Percentiles rank a stretch among this genome's conserved stretches.
phyloP scores from a whole-genome alignment of 2,329 filamentous ascomycete genomes.

The Ophiosphaerella korrae region DNA sequence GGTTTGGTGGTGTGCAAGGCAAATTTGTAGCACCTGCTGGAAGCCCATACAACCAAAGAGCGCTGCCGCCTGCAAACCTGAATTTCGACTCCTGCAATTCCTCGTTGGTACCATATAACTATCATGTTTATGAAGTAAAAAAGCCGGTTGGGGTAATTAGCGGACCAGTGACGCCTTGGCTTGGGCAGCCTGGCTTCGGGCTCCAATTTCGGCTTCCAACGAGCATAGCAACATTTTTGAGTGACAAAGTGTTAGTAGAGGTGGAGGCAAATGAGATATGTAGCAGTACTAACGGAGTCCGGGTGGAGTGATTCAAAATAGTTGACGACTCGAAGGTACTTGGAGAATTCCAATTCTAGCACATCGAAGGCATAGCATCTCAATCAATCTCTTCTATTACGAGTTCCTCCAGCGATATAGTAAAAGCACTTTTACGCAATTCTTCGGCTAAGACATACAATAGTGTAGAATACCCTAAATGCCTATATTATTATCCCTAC shows the following conservation, averaged over 20 bases:
- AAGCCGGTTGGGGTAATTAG: slow-evolving; percentile 48
- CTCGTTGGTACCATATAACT: slow-evolving; percentile 52
- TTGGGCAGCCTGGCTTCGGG: slow-evolving; percentile 57
- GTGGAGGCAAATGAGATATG: too few relatives aligned
- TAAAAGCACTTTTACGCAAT: too few relatives aligned
- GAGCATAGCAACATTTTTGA: background rate
- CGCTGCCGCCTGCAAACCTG: slow-evolving; percentile 55
- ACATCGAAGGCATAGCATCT: too few relatives aligned
- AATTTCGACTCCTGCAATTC: slow-evolving; percentile 39
- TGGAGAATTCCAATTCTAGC: too few relatives aligned
- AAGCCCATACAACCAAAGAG: slow-evolving; percentile 55
- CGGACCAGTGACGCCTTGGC: slow-evolving; percentile 58
- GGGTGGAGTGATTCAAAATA: too few relatives aligned
- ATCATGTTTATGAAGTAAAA: slow-evolving; percentile 55
- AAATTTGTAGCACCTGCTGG: slow-evolving; percentile 51
- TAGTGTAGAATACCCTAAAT: too few relatives aligned
- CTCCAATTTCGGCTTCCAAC: slow-evolving; percentile 35
- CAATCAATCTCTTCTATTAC: too few relatives aligned
- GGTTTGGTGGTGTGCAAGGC: slow-evolving; percentile 56
- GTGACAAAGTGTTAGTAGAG: background rate
- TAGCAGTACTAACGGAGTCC: too few relatives aligned
- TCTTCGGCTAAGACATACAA: too few relatives aligned
- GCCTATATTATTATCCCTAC: too few relatives aligned
- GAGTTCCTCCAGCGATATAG: too few relatives aligned
- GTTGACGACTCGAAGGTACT: too few relatives aligned